Evolutionary conservation across 208 protist genomes (phyloP).

Genomic region (Paratrypanosoma confusum): DNA sequence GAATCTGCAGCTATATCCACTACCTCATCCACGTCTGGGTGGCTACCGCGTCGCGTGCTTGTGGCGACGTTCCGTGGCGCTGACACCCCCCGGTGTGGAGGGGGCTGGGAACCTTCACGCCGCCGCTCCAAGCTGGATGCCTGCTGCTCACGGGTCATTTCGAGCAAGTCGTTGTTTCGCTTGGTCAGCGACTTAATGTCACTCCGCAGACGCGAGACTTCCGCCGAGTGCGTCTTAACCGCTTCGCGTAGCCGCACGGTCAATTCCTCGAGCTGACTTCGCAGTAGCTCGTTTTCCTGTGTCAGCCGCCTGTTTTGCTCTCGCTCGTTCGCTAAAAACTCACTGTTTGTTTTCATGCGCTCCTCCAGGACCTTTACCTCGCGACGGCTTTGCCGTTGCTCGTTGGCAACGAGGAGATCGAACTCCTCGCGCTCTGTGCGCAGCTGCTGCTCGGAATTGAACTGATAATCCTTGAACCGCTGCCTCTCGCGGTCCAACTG

Average conservation of each 20-base stretch:
- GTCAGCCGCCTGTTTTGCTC: slow-evolving; percentile 49
- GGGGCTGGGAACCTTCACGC: not conserved
- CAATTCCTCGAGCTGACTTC: slow-evolving; percentile 62
- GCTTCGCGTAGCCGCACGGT: slow-evolving; percentile 60
- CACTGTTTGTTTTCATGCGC: slow-evolving; percentile 50
- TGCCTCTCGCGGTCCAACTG: slow-evolving; percentile 71
- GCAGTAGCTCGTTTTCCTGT: slow-evolving; percentile 72
- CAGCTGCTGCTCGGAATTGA: slow-evolving; percentile 41
- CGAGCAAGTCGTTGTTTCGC: slow-evolving; percentile 70
- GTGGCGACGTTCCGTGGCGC: slow-evolving; percentile 2
- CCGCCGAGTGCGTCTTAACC: slow-evolving; percentile 52
- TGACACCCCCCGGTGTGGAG: not conserved
- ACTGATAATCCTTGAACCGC: slow-evolving; percentile 61
- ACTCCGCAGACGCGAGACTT: slow-evolving; percentile 56
- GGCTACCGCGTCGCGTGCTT: not conserved
- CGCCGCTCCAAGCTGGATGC: slow-evolving; percentile 23
- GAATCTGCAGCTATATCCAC: not conserved
- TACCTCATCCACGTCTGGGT: not conserved
- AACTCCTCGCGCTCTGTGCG: slow-evolving; percentile 51
- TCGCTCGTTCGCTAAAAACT: slow-evolving; percentile 57
- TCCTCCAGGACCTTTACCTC: slow-evolving; percentile 63
- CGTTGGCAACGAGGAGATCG: slow-evolving; percentile 22
- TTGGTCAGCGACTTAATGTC: slow-evolving; percentile 75
- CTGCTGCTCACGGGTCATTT: slow-evolving; percentile 69
- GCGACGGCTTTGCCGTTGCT: slow-evolving; percentile 42